A percentile compares a stretch with the other conserved stretches of the same genome.
phyloP scores from a whole-genome alignment of 352 stramenopile genomes.

The Phytophthora ohioensis region DNA sequence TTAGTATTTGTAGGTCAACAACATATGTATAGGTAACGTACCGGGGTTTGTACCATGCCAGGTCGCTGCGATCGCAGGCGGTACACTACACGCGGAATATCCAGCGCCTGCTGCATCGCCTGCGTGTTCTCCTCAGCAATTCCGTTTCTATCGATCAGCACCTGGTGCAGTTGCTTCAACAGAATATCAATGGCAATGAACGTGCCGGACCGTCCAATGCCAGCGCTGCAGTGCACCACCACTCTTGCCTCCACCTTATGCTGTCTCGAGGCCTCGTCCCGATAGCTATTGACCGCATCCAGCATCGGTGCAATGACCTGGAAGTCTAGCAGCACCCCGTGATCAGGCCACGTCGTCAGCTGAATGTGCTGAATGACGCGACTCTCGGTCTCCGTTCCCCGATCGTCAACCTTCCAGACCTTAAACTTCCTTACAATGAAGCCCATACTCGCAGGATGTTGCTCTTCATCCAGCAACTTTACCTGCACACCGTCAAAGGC shows the following conservation, averaged over 20 bases:
- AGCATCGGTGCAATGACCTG: constrained; percentile 78
- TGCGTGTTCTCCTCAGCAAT: constrained; percentile 29
- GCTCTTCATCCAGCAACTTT: constrained; percentile 55
- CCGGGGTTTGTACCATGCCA: constrained; percentile 86
- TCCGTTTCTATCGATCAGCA: constrained; percentile 17
- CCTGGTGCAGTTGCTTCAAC: constrained; percentile 58
- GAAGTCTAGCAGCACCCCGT: constrained; percentile 81
- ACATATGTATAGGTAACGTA: constrained; percentile 37
- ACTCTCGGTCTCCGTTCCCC: constrained; percentile 31
- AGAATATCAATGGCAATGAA: constrained; percentile 89
- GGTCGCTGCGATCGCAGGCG: constrained; percentile 73
- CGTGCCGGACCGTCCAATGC: constrained; percentile 82
- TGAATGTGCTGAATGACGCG: constrained; percentile 76
- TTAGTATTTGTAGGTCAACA: neutral
- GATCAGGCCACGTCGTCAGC: constrained; percentile 82
- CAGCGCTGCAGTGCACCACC: constrained; percentile 83
- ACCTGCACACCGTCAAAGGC: constrained; percentile 67
- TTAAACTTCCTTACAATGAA: constrained; percentile 69
- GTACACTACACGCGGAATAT: constrained; percentile 69
- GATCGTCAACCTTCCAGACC: constrained; percentile 43
- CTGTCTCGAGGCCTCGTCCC: constrained; percentile 32
- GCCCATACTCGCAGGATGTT: constrained; percentile 36
- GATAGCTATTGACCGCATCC: constrained; percentile 66
- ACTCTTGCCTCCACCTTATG: constrained; percentile 45
- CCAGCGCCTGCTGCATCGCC: constrained; percentile 49